Percentiles rank a stretch among this genome's conserved stretches.
Conservation (phyloP, 768 basidiomycete genomes). For the Lepiota venenata region DNA sequence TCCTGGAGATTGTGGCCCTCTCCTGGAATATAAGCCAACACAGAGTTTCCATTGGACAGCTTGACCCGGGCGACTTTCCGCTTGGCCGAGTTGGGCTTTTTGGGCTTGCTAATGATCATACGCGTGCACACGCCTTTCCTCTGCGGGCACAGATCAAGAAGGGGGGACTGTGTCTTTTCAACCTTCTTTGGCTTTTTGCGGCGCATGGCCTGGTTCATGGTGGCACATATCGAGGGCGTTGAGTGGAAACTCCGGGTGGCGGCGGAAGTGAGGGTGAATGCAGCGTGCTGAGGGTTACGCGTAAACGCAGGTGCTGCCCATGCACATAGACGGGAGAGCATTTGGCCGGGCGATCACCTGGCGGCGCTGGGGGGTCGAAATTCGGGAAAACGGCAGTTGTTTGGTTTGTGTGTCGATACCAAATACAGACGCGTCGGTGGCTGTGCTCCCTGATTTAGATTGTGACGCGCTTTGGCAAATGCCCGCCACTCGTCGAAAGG, state of each 20-base stretch:
- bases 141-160: conserved; percentile 78
- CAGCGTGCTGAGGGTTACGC: conserved; percentile 10
- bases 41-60: conserved; percentile 81
- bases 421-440: conserved; percentile 36
- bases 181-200: conserved; percentile 57
- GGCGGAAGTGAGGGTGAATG: conserved; percentile 5
- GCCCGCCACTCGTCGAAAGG: conserved; percentile 37
- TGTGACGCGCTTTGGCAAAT: conserved; percentile 22
- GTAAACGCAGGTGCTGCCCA: conserved; percentile 25
- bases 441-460: conserved; percentile 17
- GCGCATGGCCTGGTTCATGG: conserved; percentile 86
- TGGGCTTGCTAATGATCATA: conserved; percentile 80
- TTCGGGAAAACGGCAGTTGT: conserved; percentile 12
- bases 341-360: too few relatives aligned
- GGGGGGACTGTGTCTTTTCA: conserved; percentile 67
- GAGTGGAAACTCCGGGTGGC: conserved; percentile 47
- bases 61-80: conserved; percentile 96
- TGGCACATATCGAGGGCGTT: conserved; percentile 54
- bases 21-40: conserved; percentile 94
- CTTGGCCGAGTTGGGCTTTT: conserved; percentile 98
- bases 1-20: conserved; percentile 99
- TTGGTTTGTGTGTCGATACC: conserved; percentile 20
- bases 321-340: conserved; percentile 37
- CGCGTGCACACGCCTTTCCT: conserved; percentile 89
- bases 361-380: too few relatives aligned